Evolutionary conservation across 306 rosid species (phyloP).

Genomic region (barrel medic (Medicago truncatula)): MtrunA17r5.0-ANR NC_053044.1:47449001-47449500

Average conservation of each 20-base stretch:
- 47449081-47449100: too few species aligned
- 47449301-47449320: conserved; percentile 37
- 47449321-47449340: not conserved
- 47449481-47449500: conserved; percentile 58
- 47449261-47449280: conserved; percentile 63
- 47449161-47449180: conserved; percentile 49
- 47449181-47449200: conserved; percentile 75
- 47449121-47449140: conserved; percentile 77
- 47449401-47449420: conserved; percentile 59
- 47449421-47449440: conserved; percentile 59
- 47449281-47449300: conserved; percentile 61
- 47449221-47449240: conserved; percentile 57
- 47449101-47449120: conserved; percentile 58
- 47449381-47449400: conserved; percentile 60
- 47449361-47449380: conserved; percentile 35
- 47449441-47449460: conserved; percentile 63
- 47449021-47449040: too few species aligned
- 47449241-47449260: conserved; percentile 68
- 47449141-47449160: conserved; percentile 93
- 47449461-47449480: conserved; percentile 80
- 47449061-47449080: too few species aligned
- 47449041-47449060: too few species aligned
- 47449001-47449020: too few species aligned
- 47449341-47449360: not conserved
- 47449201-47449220: conserved; percentile 87